Percentiles rank a stretch among this genome's conserved stretches.
Evolutionary conservation across 495 filamentous ascomycete genomes (phyloP).

Genomic region (Xylaria bambusicola): DNA sequence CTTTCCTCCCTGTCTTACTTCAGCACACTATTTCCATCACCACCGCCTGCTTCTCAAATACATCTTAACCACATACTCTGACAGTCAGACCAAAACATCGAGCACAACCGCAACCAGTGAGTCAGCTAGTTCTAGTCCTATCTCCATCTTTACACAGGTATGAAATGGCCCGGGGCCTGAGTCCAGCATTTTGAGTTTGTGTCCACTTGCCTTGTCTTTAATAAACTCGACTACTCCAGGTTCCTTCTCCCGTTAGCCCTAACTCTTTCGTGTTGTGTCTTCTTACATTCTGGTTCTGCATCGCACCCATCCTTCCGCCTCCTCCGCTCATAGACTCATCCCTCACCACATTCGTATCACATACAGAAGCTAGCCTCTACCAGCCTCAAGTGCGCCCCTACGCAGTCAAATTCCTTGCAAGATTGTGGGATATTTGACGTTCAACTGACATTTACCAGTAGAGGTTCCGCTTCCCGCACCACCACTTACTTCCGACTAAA

Average conservation of each 20-base stretch:
- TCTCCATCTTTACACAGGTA: not conserved
- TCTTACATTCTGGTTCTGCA: not conserved
- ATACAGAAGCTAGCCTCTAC: not conserved
- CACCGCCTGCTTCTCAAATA: not conserved
- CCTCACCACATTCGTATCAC: not conserved
- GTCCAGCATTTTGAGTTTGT: no score
- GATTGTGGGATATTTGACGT: not conserved
- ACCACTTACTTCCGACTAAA: not conserved
- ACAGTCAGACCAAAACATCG: no score
- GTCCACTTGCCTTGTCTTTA: not conserved
- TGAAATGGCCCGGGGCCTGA: no score
- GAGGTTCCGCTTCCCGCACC: not conserved
- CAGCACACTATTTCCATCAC: no score
- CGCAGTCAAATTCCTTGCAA: not conserved
- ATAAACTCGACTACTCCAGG: no score
- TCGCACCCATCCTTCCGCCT: not conserved
- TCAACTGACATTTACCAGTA: constrained; percentile 3
- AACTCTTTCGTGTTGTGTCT: not conserved
- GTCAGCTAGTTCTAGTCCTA: no score
- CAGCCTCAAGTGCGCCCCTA: not conserved
- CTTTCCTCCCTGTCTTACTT: no score
- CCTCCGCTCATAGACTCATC: not conserved
- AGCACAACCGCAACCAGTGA: no score
- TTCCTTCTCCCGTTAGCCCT: no score
- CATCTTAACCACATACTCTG: no score